Conservation (phyloP, 2,329 filamentous ascomycete genomes). For the Drechslerella coelobrocha region DNA sequence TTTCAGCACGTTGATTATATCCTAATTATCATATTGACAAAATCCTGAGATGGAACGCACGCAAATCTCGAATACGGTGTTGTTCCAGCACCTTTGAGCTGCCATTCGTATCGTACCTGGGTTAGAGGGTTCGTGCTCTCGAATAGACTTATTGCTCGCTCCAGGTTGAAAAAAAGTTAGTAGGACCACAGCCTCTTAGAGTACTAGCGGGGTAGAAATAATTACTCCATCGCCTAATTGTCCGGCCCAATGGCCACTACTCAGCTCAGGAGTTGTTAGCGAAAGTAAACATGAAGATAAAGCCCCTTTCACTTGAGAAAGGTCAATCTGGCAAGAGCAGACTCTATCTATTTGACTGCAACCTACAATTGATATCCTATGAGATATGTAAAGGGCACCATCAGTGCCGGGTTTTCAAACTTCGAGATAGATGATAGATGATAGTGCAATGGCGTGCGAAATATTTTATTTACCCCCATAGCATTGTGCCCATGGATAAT, state of each 20-base stretch:
- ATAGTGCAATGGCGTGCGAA: too few species aligned
- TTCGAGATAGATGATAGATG: conserved; percentile 2
- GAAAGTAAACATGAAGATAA: background rate
- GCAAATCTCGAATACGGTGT: conserved; percentile 97
- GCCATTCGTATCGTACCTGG: conserved; percentile 80
- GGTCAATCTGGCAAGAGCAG: background rate
- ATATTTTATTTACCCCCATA: conserved; percentile 76
- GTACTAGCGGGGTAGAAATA: conserved; percentile 10
- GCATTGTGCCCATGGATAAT: conserved; percentile 97
- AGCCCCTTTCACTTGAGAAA: too few species aligned
- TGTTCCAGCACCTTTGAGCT: conserved; percentile 89
- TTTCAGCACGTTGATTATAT: background rate
- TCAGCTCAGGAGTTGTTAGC: background rate
- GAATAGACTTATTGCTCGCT: conserved; percentile 88
- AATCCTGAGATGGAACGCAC: conserved; percentile 2
- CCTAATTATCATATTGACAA: background rate
- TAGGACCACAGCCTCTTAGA: background rate
- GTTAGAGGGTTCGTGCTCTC: conserved; percentile 79
- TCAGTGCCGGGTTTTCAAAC: conserved; percentile 11
- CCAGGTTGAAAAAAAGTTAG: conserved; percentile 7
- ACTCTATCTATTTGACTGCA: background rate
- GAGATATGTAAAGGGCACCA: conserved; percentile 30
- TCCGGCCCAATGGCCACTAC: conserved; percentile 83
- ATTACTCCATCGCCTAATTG: conserved; percentile 84
- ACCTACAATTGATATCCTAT: conserved; percentile 50